These are phyloP conservation scores for Pseudocercospora eumusae DNA, from an alignment of 2,329 filamentous ascomycete species.

Conservation along the genomic window DNA sequence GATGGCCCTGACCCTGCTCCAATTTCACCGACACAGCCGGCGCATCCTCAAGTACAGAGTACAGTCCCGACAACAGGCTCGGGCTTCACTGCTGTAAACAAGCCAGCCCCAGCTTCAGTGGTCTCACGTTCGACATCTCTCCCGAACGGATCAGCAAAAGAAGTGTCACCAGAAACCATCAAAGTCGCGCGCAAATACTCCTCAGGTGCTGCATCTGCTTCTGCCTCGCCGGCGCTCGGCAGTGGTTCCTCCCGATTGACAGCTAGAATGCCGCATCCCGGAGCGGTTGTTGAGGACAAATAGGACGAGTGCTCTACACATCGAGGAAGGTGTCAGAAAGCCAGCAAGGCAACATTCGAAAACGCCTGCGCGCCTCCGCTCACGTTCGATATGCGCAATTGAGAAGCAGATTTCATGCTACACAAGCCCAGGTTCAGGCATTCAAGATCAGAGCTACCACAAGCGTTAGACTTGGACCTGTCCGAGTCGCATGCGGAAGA, in stretches of 20 bases:
- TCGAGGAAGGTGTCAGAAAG: neutral
- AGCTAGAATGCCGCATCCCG: conserved; percentile 7
- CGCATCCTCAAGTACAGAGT: conserved; percentile 5
- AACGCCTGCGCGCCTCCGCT: neutral
- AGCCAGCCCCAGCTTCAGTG: neutral
- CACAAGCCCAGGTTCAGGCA: neutral
- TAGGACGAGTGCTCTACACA: neutral
- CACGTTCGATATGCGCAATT: neutral
- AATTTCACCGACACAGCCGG: neutral
- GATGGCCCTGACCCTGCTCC: conserved; percentile 10
- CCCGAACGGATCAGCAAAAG: neutral
- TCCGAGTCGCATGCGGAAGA: neutral
- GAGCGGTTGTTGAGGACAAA: conserved; percentile 8
- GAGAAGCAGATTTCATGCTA: neutral
- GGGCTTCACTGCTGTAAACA: conserved; percentile 12
- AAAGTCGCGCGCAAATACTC: conserved; percentile 10
- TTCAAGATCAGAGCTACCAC: neutral
- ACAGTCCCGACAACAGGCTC: neutral
- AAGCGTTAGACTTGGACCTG: neutral
- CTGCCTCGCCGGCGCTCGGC: conserved; percentile 39
- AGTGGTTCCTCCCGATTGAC: conserved; percentile 34
- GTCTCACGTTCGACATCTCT: neutral
- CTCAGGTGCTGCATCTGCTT: conserved; percentile 44
- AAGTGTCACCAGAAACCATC: conserved; percentile 18
- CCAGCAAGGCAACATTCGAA: neutral